Evolutionary conservation across 2,329 filamentous ascomycete genomes (phyloP).

Genomic region (Fusarium bactridioides): DNA sequence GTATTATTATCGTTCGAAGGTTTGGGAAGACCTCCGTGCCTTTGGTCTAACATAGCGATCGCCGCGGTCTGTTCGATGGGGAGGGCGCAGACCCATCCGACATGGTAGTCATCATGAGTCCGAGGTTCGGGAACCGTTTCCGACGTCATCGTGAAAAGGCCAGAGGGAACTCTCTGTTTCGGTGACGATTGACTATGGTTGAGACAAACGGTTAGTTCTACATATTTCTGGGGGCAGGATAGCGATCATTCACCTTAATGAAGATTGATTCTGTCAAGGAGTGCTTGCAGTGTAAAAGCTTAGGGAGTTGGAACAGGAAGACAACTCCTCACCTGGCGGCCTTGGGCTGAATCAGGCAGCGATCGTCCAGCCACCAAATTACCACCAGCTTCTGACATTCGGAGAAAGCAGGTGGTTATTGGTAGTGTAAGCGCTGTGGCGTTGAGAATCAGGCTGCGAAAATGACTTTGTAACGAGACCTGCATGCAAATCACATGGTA

Average conservation of each 20-base stretch:
- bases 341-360: neutral
- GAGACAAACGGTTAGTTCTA: neutral
- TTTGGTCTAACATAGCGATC: neutral
- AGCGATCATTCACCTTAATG: neutral
- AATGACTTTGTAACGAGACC: fast-evolving
- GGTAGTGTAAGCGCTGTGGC: neutral
- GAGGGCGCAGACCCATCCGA: neutral
- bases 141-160: no score
- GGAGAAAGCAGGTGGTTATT: neutral
- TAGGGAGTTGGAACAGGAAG: no score
- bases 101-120: no score
- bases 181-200: neutral
- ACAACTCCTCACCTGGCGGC: neutral
- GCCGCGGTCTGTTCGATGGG: neutral
- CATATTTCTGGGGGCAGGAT: no score
- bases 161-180: no score
- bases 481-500: neutral
- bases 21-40: fast-evolving
- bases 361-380: neutral
- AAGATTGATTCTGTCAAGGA: neutral
- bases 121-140: no score
- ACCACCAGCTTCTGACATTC: neutral
- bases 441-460: neutral
- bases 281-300: no score
- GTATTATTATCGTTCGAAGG: fast-evolving